phyloP scores from a whole-genome alignment of 139 green algal species.

The Asterochloris erici region DNA sequence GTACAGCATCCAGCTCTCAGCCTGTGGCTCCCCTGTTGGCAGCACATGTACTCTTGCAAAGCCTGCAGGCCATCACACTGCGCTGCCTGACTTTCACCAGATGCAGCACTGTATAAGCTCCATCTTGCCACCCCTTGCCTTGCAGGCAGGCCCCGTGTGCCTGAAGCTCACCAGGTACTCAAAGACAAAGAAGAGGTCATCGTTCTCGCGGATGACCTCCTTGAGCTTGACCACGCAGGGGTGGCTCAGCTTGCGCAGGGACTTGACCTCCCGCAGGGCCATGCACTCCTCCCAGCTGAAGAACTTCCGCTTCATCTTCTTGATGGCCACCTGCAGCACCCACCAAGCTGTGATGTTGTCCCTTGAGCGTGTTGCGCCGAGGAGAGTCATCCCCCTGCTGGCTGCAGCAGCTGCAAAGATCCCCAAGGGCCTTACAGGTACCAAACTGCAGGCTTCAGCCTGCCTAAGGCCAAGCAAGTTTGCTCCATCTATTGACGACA shows the following conservation, averaged over 20 bases:
- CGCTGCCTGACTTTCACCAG: too few species aligned
- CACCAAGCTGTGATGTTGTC: too few species aligned
- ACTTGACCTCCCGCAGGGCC: conserved; percentile 79
- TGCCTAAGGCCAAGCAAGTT: too few species aligned
- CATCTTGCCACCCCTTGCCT: too few species aligned
- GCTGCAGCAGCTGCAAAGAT: neutral
- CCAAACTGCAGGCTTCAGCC: neutral
- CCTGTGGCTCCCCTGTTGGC: too few species aligned
- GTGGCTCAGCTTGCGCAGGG: conserved; percentile 90
- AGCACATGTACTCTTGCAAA: too few species aligned
- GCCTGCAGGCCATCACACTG: too few species aligned
- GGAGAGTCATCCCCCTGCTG: neutral
- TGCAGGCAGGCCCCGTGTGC: neutral
- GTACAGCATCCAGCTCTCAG: too few species aligned
- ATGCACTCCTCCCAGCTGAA: conserved; percentile 97
- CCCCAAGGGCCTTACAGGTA: neutral
- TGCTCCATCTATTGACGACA: too few species aligned
- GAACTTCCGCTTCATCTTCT: conserved; percentile 99
- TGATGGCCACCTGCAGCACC: conserved; percentile 84
- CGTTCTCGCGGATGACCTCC: conserved; percentile 94
- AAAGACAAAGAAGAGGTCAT: conserved; percentile 97
- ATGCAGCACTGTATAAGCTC: too few species aligned
- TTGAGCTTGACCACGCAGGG: conserved; percentile 93
- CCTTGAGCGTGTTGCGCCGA: neutral
- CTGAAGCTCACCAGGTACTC: conserved; percentile 80